Conservation (phyloP, 2,329 filamentous ascomycete species). For the Calonectria hawksworthii region DNA sequence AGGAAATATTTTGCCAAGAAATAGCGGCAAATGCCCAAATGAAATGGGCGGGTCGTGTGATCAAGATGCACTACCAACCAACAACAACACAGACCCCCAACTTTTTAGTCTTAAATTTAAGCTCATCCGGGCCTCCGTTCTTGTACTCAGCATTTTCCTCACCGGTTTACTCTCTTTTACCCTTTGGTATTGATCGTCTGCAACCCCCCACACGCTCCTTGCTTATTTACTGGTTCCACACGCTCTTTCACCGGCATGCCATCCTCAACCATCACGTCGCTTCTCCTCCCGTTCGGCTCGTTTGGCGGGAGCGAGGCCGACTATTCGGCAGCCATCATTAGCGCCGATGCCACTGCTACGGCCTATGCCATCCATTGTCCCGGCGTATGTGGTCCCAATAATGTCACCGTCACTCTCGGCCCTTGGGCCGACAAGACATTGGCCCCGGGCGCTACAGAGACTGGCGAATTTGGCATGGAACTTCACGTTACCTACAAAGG, state of each 20-base stretch:
- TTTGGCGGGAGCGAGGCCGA: not conserved
- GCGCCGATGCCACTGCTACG: constrained; percentile 21
- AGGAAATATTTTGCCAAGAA: not conserved
- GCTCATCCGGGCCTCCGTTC: no score
- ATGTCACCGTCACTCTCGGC: constrained; percentile 22
- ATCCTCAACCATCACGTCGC: constrained; percentile 19
- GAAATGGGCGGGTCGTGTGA: not conserved
- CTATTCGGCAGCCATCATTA: constrained; percentile 20
- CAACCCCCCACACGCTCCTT: no score
- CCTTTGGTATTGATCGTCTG: no score
- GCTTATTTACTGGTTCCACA: no score
- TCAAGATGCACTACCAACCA: constrained; percentile 1
- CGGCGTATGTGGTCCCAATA: constrained; percentile 14
- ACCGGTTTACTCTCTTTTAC: no score
- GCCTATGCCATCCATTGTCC: constrained; percentile 28
- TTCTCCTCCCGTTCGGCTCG: constrained; percentile 15
- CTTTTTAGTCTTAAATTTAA: no score
- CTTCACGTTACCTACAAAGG: not conserved
- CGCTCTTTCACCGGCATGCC: no score
- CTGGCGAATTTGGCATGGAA: not conserved
- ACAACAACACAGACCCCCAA: not conserved
- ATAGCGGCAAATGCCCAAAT: not conserved
- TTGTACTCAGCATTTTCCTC: no score
- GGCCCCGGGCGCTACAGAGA: not conserved
- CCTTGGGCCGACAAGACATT: constrained; percentile 32